Conservation (phyloP, 768 basidiomycete species). For the Sarcodon aspratus region DNA sequence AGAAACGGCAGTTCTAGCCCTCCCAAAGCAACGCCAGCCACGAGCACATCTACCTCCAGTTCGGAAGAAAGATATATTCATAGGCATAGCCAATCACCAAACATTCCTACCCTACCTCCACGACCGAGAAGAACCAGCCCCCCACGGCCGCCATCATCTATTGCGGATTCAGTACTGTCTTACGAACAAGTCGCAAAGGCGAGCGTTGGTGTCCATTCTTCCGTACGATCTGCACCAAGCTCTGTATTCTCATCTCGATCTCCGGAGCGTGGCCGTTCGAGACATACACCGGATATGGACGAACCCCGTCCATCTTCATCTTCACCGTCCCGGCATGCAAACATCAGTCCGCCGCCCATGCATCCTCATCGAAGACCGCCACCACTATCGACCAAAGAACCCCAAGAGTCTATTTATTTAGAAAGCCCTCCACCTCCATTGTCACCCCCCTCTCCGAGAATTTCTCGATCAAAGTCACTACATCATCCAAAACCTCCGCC, state of each 20-base stretch:
- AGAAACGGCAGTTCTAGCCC: conserved; percentile 14
- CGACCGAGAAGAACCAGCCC: conserved; percentile 20
- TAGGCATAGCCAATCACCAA: not conserved
- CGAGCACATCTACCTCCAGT: conserved; percentile 4
- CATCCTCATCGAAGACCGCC: conserved; percentile 42
- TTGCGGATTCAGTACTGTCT: conserved; percentile 21
- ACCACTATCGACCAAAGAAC: conserved; percentile 4
- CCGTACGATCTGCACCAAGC: not conserved
- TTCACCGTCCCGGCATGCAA: conserved; percentile 1
- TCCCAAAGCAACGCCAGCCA: conserved; percentile 3
- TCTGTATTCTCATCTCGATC: not conserved
- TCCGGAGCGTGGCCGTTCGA: not conserved
- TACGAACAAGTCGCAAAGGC: conserved; percentile 33
- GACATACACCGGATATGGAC: not conserved
- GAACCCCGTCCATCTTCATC: not conserved
- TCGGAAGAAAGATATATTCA: conserved; percentile 7
- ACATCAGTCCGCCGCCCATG: conserved; percentile 32
- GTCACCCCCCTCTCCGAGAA: conserved; percentile 21
- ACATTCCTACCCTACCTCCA: conserved; percentile 23
- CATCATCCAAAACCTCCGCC: conserved; percentile 31
- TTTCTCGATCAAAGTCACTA: conserved; percentile 44
- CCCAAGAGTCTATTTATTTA: not conserved
- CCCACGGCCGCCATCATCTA: conserved; percentile 17
- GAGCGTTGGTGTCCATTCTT: conserved; percentile 7
- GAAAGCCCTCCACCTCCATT: not conserved